Evolutionary conservation across 164 flowering plant species (phyloP).

Genomic region (Macadamia tetraphylla): DNA sequence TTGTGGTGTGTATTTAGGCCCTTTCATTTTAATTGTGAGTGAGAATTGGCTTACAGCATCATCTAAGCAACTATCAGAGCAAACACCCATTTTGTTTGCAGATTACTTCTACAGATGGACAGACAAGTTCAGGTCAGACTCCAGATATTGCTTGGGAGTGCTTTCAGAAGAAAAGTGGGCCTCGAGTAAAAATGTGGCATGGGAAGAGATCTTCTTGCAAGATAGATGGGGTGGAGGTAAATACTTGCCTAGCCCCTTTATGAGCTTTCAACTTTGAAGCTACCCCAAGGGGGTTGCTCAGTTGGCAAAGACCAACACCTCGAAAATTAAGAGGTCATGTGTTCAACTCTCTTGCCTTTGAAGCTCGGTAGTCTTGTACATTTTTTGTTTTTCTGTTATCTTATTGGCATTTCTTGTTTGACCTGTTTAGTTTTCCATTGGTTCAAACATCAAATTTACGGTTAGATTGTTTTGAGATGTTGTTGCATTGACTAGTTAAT

Average conservation of each 20-base stretch:
- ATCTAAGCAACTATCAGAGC: neutral
- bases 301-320: no score
- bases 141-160: conserved; percentile 82
- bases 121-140: conserved; percentile 66
- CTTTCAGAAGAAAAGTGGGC: conserved; percentile 59
- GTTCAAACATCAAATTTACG: neutral
- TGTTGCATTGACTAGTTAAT: no score
- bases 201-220: conserved; percentile 78
- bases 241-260: conserved; percentile 1
- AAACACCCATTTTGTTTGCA: conserved; percentile 15
- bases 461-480: neutral
- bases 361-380: neutral
- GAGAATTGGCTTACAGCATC: neutral
- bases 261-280: neutral
- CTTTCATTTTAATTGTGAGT: conserved; percentile 1
- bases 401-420: neutral
- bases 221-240: conserved; percentile 84
- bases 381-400: neutral
- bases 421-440: neutral
- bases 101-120: conserved; percentile 63
- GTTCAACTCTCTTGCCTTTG: neutral
- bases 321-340: no score
- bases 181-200: conserved; percentile 48
- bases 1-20: conserved; percentile 46
- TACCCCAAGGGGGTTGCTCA: no score